These are phyloP conservation scores for Cubamyces sp. DNA, from an alignment of 768 basidiomycete genomes.

Conservation along the genomic window DNA sequence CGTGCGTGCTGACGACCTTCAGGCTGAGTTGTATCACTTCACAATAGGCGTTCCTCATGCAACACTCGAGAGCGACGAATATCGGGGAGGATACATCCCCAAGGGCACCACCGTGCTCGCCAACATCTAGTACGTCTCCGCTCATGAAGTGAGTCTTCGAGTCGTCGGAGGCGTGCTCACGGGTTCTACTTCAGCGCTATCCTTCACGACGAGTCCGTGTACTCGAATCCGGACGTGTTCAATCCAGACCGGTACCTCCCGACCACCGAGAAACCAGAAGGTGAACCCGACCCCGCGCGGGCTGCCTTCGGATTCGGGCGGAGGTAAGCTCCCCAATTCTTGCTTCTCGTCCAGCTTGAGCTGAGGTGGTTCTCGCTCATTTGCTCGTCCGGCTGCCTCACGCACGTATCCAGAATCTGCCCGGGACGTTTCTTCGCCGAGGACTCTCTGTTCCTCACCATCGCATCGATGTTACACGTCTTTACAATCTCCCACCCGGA, in stretches of 20 bases:
- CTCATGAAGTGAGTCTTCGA: slow-evolving; percentile 41
- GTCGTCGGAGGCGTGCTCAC: slow-evolving; percentile 17
- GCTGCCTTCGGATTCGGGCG: slow-evolving; percentile 10
- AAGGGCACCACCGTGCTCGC: slow-evolving; percentile 32
- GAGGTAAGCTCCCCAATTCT: slow-evolving; percentile 2
- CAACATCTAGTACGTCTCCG: slow-evolving; percentile 34
- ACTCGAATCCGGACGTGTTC: slow-evolving; percentile 19
- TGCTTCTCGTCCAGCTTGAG: too few relatives aligned
- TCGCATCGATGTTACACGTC: slow-evolving; percentile 13
- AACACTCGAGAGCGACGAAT: slow-evolving; percentile 30
- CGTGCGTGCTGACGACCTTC: slow-evolving; percentile 24
- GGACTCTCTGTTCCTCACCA: slow-evolving; percentile 5
- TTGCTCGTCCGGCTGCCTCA: background rate
- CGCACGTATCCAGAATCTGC: slow-evolving; percentile 4
- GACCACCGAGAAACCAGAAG: background rate
- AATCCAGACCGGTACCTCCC: background rate
- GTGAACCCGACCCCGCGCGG: background rate
- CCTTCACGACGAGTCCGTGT: slow-evolving; percentile 44
- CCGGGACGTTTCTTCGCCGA: slow-evolving; percentile 10
- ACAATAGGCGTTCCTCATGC: slow-evolving; percentile 30
- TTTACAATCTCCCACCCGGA: slow-evolving; percentile 2
- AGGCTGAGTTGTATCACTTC: background rate
- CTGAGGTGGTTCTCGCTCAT: background rate
- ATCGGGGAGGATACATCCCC: slow-evolving; percentile 38
- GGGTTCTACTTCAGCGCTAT: slow-evolving; percentile 44